Evolutionary conservation across 192 early-diverging fungal species (phyloP), one percentile per base, ranked within the genome.

Genomic region (Podila epicladia): DNA sequence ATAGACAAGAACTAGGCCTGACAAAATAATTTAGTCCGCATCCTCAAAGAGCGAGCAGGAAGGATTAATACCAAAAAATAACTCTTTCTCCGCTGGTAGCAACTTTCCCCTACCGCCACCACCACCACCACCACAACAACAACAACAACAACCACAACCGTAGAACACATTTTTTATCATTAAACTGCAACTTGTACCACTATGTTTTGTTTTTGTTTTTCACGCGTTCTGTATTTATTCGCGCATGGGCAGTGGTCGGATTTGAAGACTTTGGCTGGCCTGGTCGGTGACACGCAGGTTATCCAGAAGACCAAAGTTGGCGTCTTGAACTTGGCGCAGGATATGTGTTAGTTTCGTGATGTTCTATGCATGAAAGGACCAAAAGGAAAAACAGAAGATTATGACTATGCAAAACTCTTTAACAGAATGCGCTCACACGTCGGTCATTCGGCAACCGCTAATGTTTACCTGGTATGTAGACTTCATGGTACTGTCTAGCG

Each of bases 201-300:
- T 60, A 29, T 60, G 13, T 60, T 2, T 32, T 32, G 3, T 32
- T 24, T 29, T 17, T 24, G 26, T 60, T 29, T 26, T 22, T 22
- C 58, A 12, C 58, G 15, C 15, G 41, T 17, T 9, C 26, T 28
- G 22, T 59, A 2, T 28, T 45, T 45, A 45, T 45, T 45, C 41
- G 15, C 41, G 41, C 41, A 45, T 45, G 13, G 33, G 20, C 12
- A 65, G 64, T 1, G 69, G 69, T 24, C 41, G 38, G 26, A 78
- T 64, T 11, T 29, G 45, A 28, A 80, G 66, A 55, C 67, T 80
- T 29, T 69, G 41, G 26, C 67, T 50, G 2, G 77, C 70, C 35
- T 73, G 65, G 26, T 80, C 70, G 4, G 77, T 80, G n/a, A 62
- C 70, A 1, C 77, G 65, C 24, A 80, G 37, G 64, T 80, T 80